Percentiles rank a stretch among this genome's conserved stretches.
Evolutionary conservation across 768 basidiomycete genomes (phyloP).

Genomic region (Xerocomellus chrysenteron): DNA sequence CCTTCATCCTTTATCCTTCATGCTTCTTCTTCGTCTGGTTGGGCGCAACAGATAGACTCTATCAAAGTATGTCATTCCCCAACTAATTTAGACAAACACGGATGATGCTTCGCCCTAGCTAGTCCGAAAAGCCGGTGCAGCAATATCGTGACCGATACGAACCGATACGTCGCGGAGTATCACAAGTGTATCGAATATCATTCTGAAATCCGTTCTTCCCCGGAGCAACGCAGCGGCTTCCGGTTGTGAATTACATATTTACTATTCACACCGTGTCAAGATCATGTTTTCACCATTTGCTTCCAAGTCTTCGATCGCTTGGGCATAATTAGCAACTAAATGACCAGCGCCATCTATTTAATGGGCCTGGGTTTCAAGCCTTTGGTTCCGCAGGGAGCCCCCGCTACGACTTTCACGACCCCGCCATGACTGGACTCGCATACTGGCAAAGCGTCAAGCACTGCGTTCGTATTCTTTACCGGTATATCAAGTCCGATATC

Average conservation of each 20-base stretch:
- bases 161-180: slow-evolving; percentile 2
- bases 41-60: background rate
- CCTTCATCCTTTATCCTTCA: background rate
- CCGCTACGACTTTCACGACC: slow-evolving; percentile 21
- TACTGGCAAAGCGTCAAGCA: slow-evolving; percentile 11
- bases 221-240: background rate
- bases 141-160: background rate
- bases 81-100: slow-evolving; percentile 3
- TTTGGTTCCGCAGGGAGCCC: background rate
- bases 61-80: background rate
- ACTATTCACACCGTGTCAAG: slow-evolving; percentile 12
- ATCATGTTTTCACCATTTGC: background rate
- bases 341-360: slow-evolving; percentile 19
- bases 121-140: background rate
- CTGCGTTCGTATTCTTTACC: slow-evolving; percentile 18
- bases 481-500: slow-evolving; percentile 27
- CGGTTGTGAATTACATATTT: slow-evolving; percentile 3
- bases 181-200: background rate
- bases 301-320: slow-evolving; percentile 6
- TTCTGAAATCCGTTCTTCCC: background rate
- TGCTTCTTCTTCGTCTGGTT: background rate
- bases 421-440: slow-evolving; percentile 16
- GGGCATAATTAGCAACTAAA: slow-evolving; percentile 2
- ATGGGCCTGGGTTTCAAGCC: background rate
- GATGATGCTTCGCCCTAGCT: background rate